Evolutionary conservation across 257 asterid genomes (phyloP).

Genomic region (Cinchona pubescens): DNA sequence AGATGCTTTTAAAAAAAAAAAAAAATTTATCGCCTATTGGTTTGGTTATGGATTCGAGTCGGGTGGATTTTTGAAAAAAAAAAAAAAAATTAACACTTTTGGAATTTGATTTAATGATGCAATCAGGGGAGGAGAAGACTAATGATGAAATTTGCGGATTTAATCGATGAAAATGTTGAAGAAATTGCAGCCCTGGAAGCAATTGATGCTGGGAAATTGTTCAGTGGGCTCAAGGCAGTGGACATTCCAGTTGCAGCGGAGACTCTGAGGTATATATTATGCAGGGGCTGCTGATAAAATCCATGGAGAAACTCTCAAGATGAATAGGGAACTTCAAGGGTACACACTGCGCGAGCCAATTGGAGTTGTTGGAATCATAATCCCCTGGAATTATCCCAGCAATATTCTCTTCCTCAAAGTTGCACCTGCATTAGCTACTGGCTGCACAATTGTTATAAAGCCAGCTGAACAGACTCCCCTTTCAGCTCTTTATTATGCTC

Average conservation of each 20-base stretch:
- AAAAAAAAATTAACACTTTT: too few relatives aligned
- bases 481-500: conserved; percentile 33
- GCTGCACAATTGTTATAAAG: conserved; percentile 31
- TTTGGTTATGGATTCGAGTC: too few relatives aligned
- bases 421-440: conserved; percentile 32
- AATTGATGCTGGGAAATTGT: conserved; percentile 27
- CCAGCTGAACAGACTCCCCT: conserved; percentile 35
- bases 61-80: too few relatives aligned
- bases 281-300: conserved; percentile 38
- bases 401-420: conserved; percentile 18
- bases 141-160: conserved; percentile 26
- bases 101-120: background rate
- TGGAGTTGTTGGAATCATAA: conserved; percentile 33
- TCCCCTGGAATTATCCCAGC: conserved; percentile 35
- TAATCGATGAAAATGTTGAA: conserved; percentile 26
- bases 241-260: conserved; percentile 29
- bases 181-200: conserved; percentile 32
- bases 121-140: conserved; percentile 28
- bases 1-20: too few relatives aligned
- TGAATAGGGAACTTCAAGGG: conserved; percentile 26
- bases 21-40: too few relatives aligned
- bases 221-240: background rate
- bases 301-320: conserved; percentile 34
- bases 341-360: conserved; percentile 32
- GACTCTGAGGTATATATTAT: conserved; percentile 23